Conservation (phyloP, 2,329 filamentous ascomycete genomes). For the Colletotrichum orchidophilum region DNA sequence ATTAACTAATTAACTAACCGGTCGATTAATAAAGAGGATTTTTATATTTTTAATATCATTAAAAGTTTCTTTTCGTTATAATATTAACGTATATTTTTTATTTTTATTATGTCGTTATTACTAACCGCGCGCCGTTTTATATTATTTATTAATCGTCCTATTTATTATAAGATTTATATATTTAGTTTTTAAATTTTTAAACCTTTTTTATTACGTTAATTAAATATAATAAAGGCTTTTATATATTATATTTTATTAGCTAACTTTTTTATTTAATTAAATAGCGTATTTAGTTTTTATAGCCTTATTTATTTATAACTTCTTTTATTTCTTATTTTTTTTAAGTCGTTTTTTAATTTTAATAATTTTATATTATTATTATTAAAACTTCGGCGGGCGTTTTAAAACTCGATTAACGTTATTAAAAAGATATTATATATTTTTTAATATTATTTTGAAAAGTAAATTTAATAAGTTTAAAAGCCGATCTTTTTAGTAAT, state of each 20-base stretch:
- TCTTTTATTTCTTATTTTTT: neutral
- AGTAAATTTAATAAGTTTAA: neutral
- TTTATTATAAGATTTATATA: too few relatives aligned
- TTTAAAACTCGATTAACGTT: neutral
- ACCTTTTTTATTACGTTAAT: neutral
- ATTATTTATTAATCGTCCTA: too few relatives aligned
- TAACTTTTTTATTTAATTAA: too few relatives aligned
- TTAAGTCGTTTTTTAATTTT: neutral
- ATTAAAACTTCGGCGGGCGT: too few relatives aligned
- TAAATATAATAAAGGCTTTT: neutral
- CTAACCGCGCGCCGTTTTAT: too few relatives aligned
- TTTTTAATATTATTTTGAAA: neutral
- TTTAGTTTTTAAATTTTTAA: neutral
- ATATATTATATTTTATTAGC: neutral
- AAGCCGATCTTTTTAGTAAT: neutral
- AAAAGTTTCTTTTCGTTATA: neutral
- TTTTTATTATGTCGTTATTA: too few relatives aligned
- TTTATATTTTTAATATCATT: neutral
- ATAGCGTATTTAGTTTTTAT: neutral
- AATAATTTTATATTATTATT: neutral
- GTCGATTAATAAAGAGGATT: too few relatives aligned
- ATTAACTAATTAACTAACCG: too few relatives aligned
- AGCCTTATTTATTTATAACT: neutral
- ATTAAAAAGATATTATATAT: neutral
- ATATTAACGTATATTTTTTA: too few relatives aligned